These are phyloP conservation scores for Kregervanrija fluxuum DNA, from an alignment of 805 yeast species.

Conservation along the genomic window DNA sequence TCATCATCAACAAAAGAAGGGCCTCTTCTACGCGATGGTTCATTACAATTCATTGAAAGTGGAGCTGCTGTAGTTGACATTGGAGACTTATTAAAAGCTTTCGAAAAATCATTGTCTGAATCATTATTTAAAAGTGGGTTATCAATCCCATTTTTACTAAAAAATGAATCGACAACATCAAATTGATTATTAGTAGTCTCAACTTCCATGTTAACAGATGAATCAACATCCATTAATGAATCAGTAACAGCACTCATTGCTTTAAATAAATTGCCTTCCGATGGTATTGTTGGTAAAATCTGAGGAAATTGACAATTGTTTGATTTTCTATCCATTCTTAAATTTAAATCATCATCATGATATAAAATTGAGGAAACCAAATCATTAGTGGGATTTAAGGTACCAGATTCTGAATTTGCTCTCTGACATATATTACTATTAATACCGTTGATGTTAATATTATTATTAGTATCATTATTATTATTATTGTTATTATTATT, in stretches of 20 bases:
- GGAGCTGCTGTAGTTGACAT: too few species aligned
- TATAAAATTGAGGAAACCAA: slow-evolving; percentile 6
- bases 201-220: too few species aligned
- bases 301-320: background rate
- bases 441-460: background rate
- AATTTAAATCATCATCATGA: slow-evolving; percentile 8
- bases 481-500: background rate
- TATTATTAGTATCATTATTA: too few species aligned
- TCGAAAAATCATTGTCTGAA: slow-evolving; percentile 7
- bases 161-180: too few species aligned
- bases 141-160: too few species aligned
- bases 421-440: too few species aligned
- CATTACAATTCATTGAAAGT: background rate
- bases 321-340: slow-evolving; percentile 1
- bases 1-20: slow-evolving; percentile 17
- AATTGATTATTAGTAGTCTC: too few species aligned
- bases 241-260: slow-evolving; percentile 8
- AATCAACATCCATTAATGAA: too few species aligned
- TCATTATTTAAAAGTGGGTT: too few species aligned
- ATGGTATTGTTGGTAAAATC: slow-evolving; percentile 17
- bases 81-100: slow-evolving; percentile 8
- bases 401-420: too few species aligned
- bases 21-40: background rate
- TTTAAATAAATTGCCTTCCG: slow-evolving; percentile 17
- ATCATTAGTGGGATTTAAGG: slow-evolving; percentile 1